Base-by-base conservation (phyloP, 1,284 basidiomycete species). In the Bjerkandera adusta region DNA sequence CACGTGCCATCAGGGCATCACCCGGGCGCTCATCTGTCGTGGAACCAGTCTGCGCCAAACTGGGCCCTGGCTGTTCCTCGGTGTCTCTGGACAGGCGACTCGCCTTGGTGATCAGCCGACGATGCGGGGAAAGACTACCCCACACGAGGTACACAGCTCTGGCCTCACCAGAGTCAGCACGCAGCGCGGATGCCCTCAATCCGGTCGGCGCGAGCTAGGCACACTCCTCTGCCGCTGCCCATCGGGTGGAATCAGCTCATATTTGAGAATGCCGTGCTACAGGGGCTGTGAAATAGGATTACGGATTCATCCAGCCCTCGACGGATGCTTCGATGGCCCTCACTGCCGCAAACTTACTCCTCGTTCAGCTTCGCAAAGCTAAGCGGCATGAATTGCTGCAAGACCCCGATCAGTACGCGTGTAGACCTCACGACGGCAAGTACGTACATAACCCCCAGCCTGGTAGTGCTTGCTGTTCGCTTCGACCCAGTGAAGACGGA, bases 401-500 rank as follows among this genome's bases (percentile, higher is more conserved):
- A 48, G 51, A 56, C 46, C 47, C 57, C 51, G 54, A 65, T 66
- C 58, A 69, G 60, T 62, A 61, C 57, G 54, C 55, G 54, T 57
- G 40, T 29, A 27, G 44, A 57, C 59, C 60, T 55, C 53, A 53
- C 55, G 51, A 48, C 59, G 49, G 51, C 34, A 49, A 53, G 46
- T 30, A 83, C 85, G 64, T 69, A 89, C 85, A 75, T 92, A 85
- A 61, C 94, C 92, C 50, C 81, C 87, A 30, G 92, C 94, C 69
- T 89, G 84, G 69, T 91, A 97, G 66, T 95, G 92, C 77, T 98
- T 98, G 71, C 92, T 93, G 72, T 95, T 95, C 41, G 87, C 89
- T 69, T 98, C 95, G 54, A 97, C 95, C 94, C 96, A 98, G 68
- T 97, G 95, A 57, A 99, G 77, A 68, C 97, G 88, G 53, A 99